These are phyloP conservation scores for Triticum aestivum DNA, from an alignment of 176 grass and related monocot genomes.

Conservation along the genomic window DNA sequence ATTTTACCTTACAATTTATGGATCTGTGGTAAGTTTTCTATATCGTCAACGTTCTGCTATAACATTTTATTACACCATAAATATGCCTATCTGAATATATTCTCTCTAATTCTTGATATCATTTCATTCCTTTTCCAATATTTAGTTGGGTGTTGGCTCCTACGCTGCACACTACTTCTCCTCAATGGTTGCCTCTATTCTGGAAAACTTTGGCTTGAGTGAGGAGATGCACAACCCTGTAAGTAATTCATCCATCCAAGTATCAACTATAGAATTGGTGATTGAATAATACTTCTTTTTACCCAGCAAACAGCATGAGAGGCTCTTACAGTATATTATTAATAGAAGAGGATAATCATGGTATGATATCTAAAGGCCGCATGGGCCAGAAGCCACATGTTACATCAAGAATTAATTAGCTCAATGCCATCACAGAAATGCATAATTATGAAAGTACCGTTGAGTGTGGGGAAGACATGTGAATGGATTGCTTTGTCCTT, in stretches of 20 bases:
- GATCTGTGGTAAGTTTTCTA: slow-evolving; percentile 70
- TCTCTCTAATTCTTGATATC: slow-evolving; percentile 18
- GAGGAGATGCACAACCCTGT: slow-evolving; percentile 98
- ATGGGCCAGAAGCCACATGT: background rate
- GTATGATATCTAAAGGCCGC: background rate
- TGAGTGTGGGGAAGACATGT: background rate
- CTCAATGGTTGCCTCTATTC: slow-evolving; percentile 68
- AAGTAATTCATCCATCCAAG: slow-evolving; percentile 44
- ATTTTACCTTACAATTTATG: slow-evolving; percentile 86
- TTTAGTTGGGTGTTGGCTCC: slow-evolving; percentile 82
- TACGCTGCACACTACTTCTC: slow-evolving; percentile 85
- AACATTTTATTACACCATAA: slow-evolving; percentile 2
- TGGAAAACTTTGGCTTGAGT: slow-evolving; percentile 72
- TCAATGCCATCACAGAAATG: background rate
- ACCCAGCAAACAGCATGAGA: background rate
- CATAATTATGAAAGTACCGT: background rate
- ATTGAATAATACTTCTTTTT: background rate
- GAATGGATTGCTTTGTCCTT: background rate
- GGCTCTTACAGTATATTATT: background rate
- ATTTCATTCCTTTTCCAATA: slow-evolving; percentile 1
- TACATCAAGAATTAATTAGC: background rate
- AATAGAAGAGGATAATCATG: background rate
- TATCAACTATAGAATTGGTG: background rate
- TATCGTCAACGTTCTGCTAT: slow-evolving; percentile 19
- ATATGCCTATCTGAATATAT: background rate